phyloP scores from a whole-genome alignment of 192 early-diverging fungal species.

The Linnemannia zychae region DNA sequence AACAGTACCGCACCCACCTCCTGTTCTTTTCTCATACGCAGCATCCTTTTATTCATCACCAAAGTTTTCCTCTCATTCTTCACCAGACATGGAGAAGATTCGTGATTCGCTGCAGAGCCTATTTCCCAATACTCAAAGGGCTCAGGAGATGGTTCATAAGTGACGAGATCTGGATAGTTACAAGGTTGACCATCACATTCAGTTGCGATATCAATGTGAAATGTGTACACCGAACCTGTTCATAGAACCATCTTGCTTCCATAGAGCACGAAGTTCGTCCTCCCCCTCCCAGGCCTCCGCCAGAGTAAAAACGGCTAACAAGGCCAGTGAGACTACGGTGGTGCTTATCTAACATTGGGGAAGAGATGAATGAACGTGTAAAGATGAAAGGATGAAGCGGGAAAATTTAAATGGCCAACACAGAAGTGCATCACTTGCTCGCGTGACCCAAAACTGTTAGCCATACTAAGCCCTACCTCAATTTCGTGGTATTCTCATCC shows the following conservation, averaged over 20 bases:
- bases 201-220: neutral
- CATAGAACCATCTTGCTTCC: neutral
- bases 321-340: neutral
- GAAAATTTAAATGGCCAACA: too few species aligned
- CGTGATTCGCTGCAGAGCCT: neutral
- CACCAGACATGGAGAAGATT: too few species aligned
- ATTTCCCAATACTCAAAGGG: too few species aligned
- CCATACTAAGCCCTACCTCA: too few species aligned
- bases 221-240: neutral
- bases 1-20: too few species aligned
- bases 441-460: too few species aligned
- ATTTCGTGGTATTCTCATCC: too few species aligned
- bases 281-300: neutral
- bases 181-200: neutral
- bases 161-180: slow-evolving; percentile 1
- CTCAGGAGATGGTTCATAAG: neutral
- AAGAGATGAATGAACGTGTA: neutral
- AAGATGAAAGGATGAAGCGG: too few species aligned
- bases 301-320: neutral
- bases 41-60: neutral
- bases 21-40: neutral
- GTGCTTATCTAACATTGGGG: neutral
- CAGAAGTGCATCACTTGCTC: too few species aligned
- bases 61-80: neutral
- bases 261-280: neutral